Conservation (phyloP, 768 basidiomycete species). For the Favolaschia claudopus region DNA sequence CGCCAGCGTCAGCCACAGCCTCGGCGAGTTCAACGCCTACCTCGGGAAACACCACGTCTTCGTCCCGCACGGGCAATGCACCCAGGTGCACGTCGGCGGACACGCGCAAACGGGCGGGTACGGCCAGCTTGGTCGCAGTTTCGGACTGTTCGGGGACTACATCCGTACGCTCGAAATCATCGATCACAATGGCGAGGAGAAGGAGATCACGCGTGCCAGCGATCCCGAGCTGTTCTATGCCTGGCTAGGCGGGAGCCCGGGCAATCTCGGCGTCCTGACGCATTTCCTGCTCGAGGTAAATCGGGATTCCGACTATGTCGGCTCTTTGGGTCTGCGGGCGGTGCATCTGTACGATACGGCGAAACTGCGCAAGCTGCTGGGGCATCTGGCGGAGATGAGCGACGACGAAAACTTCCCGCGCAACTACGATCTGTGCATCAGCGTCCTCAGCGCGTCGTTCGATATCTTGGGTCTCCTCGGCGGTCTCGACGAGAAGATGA, state of each 20-base stretch:
- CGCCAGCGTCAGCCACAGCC: slow-evolving; percentile 18
- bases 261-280: slow-evolving; percentile 21
- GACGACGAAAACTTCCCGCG: slow-evolving; percentile 20
- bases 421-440: slow-evolving; percentile 24
- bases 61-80: slow-evolving; percentile 19
- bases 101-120: slow-evolving; percentile 23
- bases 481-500: slow-evolving; percentile 15
- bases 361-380: slow-evolving; percentile 15
- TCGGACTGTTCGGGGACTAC: slow-evolving; percentile 16
- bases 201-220: slow-evolving; percentile 9
- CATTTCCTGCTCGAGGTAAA: slow-evolving; percentile 16
- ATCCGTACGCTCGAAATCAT: slow-evolving; percentile 15
- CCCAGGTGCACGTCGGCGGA: slow-evolving; percentile 17
- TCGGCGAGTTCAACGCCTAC: slow-evolving; percentile 17
- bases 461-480: slow-evolving; percentile 16
- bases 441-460: slow-evolving; percentile 19
- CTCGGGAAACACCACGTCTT: slow-evolving; percentile 14
- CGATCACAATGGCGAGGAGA: slow-evolving; percentile 10
- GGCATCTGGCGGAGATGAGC: slow-evolving; percentile 15
- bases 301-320: slow-evolving; percentile 11
- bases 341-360: slow-evolving; percentile 18
- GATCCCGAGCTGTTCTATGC: slow-evolving; percentile 22
- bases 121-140: slow-evolving; percentile 22
- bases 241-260: slow-evolving; percentile 24
- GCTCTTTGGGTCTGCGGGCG: slow-evolving; percentile 12